Base-by-base conservation (phyloP, 768 basidiomycete genomes). In the Xerocomus brunneocitrinus region DNA sequence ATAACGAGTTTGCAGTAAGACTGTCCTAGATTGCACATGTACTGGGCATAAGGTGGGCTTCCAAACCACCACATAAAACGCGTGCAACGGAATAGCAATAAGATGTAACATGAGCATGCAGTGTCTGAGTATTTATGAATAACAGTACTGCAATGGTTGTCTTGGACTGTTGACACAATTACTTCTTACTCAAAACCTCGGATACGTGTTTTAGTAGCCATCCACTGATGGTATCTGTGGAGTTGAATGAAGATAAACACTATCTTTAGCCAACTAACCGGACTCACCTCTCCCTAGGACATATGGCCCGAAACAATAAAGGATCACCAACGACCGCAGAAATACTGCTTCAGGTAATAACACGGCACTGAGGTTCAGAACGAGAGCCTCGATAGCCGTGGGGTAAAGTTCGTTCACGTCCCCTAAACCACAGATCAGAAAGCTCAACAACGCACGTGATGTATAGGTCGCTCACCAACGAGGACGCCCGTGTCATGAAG, bases 361-460 rank as follows among this genome's bases (percentile, higher is more conserved):
- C 22, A 54, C 24, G 3, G 40, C 45, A 2, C 54, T 50, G 1
- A 59, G n/a, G 36, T 56, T 48, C 49, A 63, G 42, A 31, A 56
- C 38, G 24, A 58, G 31, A 3, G 53, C 51, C 38, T 61, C 56
- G 19, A 58, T 38, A 5, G 42, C 51, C 3, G 34, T 34, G 1
- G 62, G 59, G 38, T 56, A 55, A 14, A 61, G 57, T 25, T 64
- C 62, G 1, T 24, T 41, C 32, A 56, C 32, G 30, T 61, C 56
- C 2, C 62, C 62, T 63, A 46, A 8, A 42, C 12, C 9, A 7
- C 10, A 3, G 14, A 50, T 36, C 27, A 41, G 35, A 35, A 49
- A 32, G 10, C 31, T 12, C 16, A n/a, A 24, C 30, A 10, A n/a
- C 19, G 4, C 39, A 8, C 19, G 8, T 28, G 13, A 13, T 12